phyloP scores from a whole-genome alignment of 352 stramenopile species.

The Globisporangium iwayamae region DNA sequence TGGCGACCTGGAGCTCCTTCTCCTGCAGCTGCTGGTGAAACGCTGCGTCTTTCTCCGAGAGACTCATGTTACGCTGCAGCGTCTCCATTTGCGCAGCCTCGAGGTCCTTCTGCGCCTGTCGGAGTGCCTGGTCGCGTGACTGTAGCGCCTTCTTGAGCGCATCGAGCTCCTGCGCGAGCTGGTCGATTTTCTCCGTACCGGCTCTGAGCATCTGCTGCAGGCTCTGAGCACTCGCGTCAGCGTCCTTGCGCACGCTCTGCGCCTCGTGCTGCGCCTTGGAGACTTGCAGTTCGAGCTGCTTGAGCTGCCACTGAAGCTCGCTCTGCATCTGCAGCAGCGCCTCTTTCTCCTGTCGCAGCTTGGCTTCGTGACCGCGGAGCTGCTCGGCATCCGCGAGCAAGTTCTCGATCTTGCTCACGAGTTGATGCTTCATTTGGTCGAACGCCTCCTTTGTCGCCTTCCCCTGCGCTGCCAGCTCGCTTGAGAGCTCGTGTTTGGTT shows the following conservation, averaged over 20 bases:
- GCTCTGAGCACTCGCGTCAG: conserved; percentile 34
- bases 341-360: conserved; percentile 60
- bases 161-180: conserved; percentile 39
- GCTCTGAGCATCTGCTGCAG: conserved; percentile 39
- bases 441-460: conserved; percentile 22
- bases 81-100: conserved; percentile 45
- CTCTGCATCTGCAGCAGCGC: conserved; percentile 30
- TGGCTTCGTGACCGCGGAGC: conserved; percentile 38
- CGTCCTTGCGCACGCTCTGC: conserved; percentile 52
- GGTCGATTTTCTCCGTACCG: conserved; percentile 36
- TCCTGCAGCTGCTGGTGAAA: conserved; percentile 36
- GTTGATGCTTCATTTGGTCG: conserved; percentile 46
- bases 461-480: conserved; percentile 7
- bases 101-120: conserved; percentile 37
- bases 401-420: conserved; percentile 62
- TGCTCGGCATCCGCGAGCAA: conserved; percentile 47
- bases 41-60: conserved; percentile 33
- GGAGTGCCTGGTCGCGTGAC: conserved; percentile 35
- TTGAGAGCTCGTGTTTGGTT: conserved; percentile 10
- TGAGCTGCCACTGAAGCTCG: conserved; percentile 30
- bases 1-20: conserved; percentile 34
- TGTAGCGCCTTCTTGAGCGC: conserved; percentile 36
- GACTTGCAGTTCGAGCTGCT: conserved; percentile 45
- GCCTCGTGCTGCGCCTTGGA: conserved; percentile 40
- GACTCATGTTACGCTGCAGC: conserved; percentile 29